These are phyloP conservation scores for Aphanomyces stellatus DNA, from an alignment of 352 stramenopile species.

Conservation along the genomic window DNA sequence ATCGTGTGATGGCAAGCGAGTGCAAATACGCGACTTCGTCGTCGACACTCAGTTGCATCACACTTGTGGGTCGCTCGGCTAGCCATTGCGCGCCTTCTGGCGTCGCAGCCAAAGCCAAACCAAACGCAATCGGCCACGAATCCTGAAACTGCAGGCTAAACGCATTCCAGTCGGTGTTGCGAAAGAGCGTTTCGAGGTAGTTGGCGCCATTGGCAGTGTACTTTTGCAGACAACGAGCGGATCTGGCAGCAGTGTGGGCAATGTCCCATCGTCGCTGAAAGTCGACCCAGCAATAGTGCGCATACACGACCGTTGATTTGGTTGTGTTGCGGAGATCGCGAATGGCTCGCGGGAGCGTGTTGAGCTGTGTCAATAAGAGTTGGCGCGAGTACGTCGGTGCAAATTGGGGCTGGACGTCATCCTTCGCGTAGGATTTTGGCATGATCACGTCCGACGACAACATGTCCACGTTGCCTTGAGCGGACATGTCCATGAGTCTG, in stretches of 20 bases:
- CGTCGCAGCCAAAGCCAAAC: background rate
- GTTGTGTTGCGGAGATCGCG: background rate
- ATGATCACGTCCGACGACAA: too few relatives aligned
- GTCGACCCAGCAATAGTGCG: constrained; percentile 17
- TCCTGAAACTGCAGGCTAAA: background rate
- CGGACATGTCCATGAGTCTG: too few relatives aligned
- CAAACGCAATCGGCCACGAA: background rate
- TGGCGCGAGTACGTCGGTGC: too few relatives aligned
- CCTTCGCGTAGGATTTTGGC: too few relatives aligned
- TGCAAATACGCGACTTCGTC: background rate
- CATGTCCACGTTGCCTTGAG: too few relatives aligned
- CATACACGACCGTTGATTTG: background rate
- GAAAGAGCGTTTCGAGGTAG: constrained; percentile 1
- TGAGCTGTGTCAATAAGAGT: background rate
- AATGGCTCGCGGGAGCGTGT: background rate
- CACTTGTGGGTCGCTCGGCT: too few relatives aligned
- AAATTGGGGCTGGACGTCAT: too few relatives aligned
- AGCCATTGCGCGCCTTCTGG: too few relatives aligned
- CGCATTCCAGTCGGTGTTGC: background rate
- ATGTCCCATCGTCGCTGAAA: constrained; percentile 1
- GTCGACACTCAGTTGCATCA: too few relatives aligned
- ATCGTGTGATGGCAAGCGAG: background rate
- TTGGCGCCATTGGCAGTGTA: background rate
- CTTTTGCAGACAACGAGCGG: background rate
- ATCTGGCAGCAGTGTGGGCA: background rate